Conservation (phyloP, 768 basidiomycete genomes). For the Sutorius australiensis region DNA sequence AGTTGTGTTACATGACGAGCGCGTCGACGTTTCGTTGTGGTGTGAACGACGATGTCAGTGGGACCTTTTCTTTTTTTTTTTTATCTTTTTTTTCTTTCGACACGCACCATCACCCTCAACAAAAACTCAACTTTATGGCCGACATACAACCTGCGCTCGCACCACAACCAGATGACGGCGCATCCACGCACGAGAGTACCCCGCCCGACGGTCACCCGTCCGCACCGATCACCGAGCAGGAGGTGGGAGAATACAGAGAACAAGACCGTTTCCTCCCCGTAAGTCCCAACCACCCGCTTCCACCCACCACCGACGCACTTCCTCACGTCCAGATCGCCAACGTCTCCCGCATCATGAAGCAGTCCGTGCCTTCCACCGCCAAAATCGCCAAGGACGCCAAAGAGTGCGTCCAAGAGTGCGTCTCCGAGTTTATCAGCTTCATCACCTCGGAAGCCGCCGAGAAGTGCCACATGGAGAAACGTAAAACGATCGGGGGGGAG, state of each 20-base stretch:
- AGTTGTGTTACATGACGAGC: neutral
- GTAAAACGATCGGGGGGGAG: slow-evolving; percentile 97
- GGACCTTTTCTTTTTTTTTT: neutral
- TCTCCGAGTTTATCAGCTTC: slow-evolving; percentile 97
- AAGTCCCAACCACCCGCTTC: neutral
- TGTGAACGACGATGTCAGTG: neutral
- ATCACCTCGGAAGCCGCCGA: slow-evolving; percentile 97
- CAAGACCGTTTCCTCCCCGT: slow-evolving; percentile 96
- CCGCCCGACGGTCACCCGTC: slow-evolving; percentile 49
- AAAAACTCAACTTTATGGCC: slow-evolving; percentile 19
- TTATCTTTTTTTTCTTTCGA: too few relatives aligned
- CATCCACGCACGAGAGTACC: slow-evolving; percentile 26
- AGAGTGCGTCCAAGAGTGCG: slow-evolving; percentile 97
- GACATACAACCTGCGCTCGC: slow-evolving; percentile 37
- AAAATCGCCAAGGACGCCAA: slow-evolving; percentile 99
- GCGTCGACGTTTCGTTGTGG: neutral
- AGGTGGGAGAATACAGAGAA: slow-evolving; percentile 91
- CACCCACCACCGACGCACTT: neutral
- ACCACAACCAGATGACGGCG: slow-evolving; percentile 38
- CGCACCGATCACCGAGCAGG: slow-evolving; percentile 82
- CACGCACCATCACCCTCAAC: neutral
- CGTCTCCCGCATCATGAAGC: slow-evolving; percentile 97
- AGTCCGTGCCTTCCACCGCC: slow-evolving; percentile 80
- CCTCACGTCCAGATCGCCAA: slow-evolving; percentile 77
- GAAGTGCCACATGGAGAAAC: slow-evolving; percentile 89